phyloP scores from a whole-genome alignment of 306 rosid species.

The Cicer judaicum region DNA sequence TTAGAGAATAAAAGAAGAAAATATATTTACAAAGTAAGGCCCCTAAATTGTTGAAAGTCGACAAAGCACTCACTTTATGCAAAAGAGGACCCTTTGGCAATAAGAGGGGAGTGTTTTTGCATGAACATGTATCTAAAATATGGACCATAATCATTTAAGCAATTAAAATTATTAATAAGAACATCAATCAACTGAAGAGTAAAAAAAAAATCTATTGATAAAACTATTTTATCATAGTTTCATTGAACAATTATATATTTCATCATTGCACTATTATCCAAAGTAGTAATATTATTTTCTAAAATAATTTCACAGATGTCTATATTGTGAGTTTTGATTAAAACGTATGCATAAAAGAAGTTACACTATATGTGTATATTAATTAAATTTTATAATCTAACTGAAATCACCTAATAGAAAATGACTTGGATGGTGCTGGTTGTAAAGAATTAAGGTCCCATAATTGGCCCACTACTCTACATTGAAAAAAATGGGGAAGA shows the following conservation, averaged over 20 bases:
- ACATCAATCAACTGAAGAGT: no score
- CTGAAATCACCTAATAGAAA: not conserved
- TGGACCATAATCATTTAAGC: no score
- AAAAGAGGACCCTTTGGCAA: no score
- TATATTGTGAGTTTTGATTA: not conserved
- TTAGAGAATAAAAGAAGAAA: no score
- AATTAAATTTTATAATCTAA: not conserved
- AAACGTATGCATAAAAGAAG: not conserved
- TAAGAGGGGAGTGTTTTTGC: no score
- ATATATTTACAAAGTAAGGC: no score
- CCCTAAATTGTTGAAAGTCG: no score
- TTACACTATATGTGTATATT: not conserved
- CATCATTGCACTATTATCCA: not conserved
- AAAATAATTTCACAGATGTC: not conserved
- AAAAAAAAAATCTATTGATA: no score
- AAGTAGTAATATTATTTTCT: not conserved
- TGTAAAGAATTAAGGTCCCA: not conserved
- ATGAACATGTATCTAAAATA: no score
- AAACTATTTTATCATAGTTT: no score
- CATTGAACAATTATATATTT: not conserved
- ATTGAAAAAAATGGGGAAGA: conserved; percentile 17
- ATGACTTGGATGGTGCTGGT: not conserved
- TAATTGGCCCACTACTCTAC: conserved; percentile 8
- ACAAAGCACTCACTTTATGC: no score
- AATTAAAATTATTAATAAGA: no score